phyloP scores from a whole-genome alignment of 768 basidiomycete species.

The Dacryopinax spathularia region DNA sequence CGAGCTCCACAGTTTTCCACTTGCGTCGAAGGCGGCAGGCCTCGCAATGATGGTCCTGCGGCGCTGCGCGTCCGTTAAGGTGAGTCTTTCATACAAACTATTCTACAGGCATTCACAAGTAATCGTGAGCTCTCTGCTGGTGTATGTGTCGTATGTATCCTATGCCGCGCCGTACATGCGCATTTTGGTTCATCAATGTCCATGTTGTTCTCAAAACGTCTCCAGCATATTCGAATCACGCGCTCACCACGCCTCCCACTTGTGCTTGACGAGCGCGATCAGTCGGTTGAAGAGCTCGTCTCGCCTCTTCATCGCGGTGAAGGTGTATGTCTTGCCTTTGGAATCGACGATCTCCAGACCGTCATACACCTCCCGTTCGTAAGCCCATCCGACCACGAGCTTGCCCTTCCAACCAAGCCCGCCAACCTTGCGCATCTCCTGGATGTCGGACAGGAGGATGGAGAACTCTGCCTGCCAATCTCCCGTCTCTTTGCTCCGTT shows the following conservation, averaged over 20 bases:
- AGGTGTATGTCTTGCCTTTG: slow-evolving; percentile 13
- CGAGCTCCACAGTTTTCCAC: too few species aligned
- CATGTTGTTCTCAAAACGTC: too few species aligned
- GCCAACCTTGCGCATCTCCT: slow-evolving; percentile 23
- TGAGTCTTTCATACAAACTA: too few species aligned
- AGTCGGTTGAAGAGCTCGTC: slow-evolving; percentile 27
- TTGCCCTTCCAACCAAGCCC: slow-evolving; percentile 30
- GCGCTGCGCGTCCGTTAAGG: too few species aligned
- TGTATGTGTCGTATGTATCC: too few species aligned
- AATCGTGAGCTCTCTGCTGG: too few species aligned
- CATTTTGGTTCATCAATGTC: too few species aligned
- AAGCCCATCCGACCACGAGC: slow-evolving; percentile 26
- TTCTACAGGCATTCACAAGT: too few species aligned
- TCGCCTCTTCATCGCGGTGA: slow-evolving; percentile 23
- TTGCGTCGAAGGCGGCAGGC: too few species aligned
- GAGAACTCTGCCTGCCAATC: slow-evolving; percentile 12
- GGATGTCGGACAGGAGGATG: slow-evolving; percentile 21
- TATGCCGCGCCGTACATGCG: too few species aligned
- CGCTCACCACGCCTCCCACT: slow-evolving; percentile 17
- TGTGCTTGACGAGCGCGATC: slow-evolving; percentile 19
- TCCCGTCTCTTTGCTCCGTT: background rate
- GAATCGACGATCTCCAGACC: slow-evolving; percentile 21
- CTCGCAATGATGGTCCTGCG: too few species aligned
- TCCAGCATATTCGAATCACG: background rate
- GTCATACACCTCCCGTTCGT: slow-evolving; percentile 11